Percentiles rank a stretch among this genome's conserved stretches.
These are phyloP conservation scores for Lathyrus oleraceus DNA, from an alignment of 306 rosid genomes.

Conservation along the genomic window DNA sequence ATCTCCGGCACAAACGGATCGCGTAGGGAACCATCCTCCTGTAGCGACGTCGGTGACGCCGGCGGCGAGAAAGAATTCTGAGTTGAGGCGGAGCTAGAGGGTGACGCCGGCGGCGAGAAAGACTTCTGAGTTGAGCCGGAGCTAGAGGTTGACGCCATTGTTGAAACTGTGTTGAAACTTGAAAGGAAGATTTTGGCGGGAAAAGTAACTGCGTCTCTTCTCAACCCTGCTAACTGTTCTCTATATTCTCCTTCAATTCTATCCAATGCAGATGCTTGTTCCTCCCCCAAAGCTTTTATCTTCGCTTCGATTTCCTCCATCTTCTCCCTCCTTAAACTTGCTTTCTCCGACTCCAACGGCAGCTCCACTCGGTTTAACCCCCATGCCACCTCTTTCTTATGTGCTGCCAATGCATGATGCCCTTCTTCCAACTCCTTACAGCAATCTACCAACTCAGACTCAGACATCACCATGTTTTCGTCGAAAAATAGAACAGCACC, in stretches of 20 bases:
- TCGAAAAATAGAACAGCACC: conserved; percentile 49
- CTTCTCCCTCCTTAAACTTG: conserved; percentile 69
- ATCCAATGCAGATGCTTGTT: conserved; percentile 67
- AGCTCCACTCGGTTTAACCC: conserved; percentile 82
- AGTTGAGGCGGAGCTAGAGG: not conserved
- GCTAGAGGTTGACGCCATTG: conserved; percentile 4
- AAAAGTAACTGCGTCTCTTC: conserved; percentile 63
- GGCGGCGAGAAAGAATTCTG: not conserved
- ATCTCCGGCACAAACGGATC: not conserved
- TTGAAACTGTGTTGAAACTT: not conserved
- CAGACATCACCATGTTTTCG: conserved; percentile 62
- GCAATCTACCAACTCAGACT: conserved; percentile 79
- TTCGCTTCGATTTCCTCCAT: conserved; percentile 77
- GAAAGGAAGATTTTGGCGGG: conserved; percentile 19
- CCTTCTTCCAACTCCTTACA: conserved; percentile 91
- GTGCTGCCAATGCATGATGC: conserved; percentile 75
- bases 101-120: not conserved
- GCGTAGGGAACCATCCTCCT: not conserved
- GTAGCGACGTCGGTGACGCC: not conserved
- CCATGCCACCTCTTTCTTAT: conserved; percentile 85
- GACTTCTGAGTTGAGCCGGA: not conserved
- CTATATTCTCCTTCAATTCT: conserved; percentile 81
- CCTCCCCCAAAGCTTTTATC: conserved; percentile 84
- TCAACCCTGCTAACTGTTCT: conserved; percentile 76
- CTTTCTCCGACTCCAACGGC: conserved; percentile 91